Percentiles rank a stretch among this genome's conserved stretches.
phyloP scores from a whole-genome alignment of 2,329 filamentous ascomycete genomes.

The Colletotrichum salicis region DNA sequence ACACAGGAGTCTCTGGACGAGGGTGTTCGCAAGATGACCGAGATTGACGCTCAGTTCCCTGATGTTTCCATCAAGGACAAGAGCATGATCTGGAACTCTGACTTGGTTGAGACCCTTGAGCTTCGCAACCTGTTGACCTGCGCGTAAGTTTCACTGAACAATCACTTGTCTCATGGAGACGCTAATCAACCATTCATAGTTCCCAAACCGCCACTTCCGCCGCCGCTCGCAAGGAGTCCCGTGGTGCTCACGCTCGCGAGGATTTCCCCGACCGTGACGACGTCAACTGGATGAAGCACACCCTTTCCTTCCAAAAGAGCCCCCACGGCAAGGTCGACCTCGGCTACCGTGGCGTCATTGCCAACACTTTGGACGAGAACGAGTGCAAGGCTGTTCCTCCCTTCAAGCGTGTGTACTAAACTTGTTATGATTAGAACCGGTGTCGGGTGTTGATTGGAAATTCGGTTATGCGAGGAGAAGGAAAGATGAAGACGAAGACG shows the following conservation, averaged over 20 bases:
- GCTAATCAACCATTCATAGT: slow-evolving; percentile 50
- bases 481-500: background rate
- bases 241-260: slow-evolving; percentile 96
- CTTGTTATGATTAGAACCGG: slow-evolving; percentile 28
- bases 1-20: slow-evolving; percentile 94
- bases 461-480: background rate
- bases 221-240: slow-evolving; percentile 94
- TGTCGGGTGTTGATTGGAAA: slow-evolving; percentile 28
- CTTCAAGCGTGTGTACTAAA: slow-evolving; percentile 92
- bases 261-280: slow-evolving; percentile 97
- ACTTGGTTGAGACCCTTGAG: slow-evolving; percentile 95
- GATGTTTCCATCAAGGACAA: slow-evolving; percentile 96
- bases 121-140: slow-evolving; percentile 95
- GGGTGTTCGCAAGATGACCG: slow-evolving; percentile 87
- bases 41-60: slow-evolving; percentile 82
- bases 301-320: slow-evolving; percentile 92
- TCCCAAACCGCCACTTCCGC: slow-evolving; percentile 92
- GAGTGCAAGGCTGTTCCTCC: slow-evolving; percentile 97
- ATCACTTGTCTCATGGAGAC: background rate
- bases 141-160: slow-evolving; percentile 76
- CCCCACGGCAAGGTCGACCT: slow-evolving; percentile 90
- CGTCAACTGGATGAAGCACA: slow-evolving; percentile 99
- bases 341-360: slow-evolving; percentile 84
- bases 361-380: slow-evolving; percentile 87
- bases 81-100: slow-evolving; percentile 99